Conservation (phyloP, 2,329 filamentous ascomycete genomes). For the Scedosporium boydii region DNA sequence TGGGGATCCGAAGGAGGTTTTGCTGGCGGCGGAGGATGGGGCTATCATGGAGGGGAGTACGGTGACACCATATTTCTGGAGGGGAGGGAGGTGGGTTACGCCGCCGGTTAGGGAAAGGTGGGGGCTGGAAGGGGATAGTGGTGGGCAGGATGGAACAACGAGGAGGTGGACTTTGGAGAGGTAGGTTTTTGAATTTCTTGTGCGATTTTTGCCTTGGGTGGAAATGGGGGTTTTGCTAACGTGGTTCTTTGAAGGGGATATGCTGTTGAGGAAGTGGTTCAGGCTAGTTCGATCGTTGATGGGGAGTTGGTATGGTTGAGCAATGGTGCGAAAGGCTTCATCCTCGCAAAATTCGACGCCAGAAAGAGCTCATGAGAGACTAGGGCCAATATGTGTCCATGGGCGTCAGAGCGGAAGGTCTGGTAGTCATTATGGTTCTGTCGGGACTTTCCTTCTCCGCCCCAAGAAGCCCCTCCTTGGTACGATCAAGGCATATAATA, state of each 20-base stretch:
- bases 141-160: constrained; percentile 75
- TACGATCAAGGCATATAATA: too few relatives aligned
- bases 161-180: constrained; percentile 72
- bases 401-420: too few relatives aligned
- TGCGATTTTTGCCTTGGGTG: not conserved
- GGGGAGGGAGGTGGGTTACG: constrained; percentile 66
- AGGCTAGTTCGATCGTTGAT: constrained; percentile 48
- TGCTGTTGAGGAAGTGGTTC: constrained; percentile 55
- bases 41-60: constrained; percentile 79
- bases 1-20: constrained; percentile 51
- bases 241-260: constrained; percentile 35
- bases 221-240: constrained; percentile 7
- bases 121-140: constrained; percentile 37
- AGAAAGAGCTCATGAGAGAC: not conserved
- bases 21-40: constrained; percentile 56
- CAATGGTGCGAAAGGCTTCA: constrained; percentile 77
- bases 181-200: constrained; percentile 23
- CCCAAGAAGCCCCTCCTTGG: too few relatives aligned
- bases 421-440: too few relatives aligned
- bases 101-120: constrained; percentile 31
- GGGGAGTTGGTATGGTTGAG: constrained; percentile 82
- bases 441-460: too few relatives aligned
- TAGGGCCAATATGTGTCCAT: too few relatives aligned
- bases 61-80: constrained; percentile 75
- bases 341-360: constrained; percentile 16